phyloP scores from a whole-genome alignment of 768 basidiomycete genomes.

The Suillus sp. region DNA sequence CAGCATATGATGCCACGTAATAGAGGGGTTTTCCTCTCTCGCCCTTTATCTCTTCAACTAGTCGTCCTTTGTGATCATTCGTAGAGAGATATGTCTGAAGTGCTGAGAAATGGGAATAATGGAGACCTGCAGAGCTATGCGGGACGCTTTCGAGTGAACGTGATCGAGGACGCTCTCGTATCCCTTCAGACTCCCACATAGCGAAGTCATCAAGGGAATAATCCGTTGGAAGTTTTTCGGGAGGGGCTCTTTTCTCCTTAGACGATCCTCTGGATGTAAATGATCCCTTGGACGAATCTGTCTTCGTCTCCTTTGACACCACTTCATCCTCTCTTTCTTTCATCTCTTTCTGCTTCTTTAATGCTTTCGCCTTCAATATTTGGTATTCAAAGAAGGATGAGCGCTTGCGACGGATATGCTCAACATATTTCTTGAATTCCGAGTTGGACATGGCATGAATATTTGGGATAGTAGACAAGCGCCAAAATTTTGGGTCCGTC shows the following conservation, averaged over 20 bases:
- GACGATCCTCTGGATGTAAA: constrained; percentile 18
- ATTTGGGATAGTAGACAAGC: constrained; percentile 46
- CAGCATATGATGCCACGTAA: constrained; percentile 36
- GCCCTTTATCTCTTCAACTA: constrained; percentile 40
- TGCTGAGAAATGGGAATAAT: constrained; percentile 54
- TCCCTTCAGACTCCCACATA: constrained; percentile 24
- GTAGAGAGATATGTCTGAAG: constrained; percentile 57
- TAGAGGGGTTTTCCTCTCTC: constrained; percentile 16
- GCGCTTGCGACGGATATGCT: constrained; percentile 57
- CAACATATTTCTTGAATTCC: constrained; percentile 61
- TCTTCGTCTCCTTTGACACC: constrained; percentile 13
- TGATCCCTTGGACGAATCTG: constrained; percentile 6
- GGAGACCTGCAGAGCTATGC: constrained; percentile 62
- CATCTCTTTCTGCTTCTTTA: constrained; percentile 11
- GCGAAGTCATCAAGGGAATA: constrained; percentile 45
- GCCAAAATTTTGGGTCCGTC: constrained; percentile 22
- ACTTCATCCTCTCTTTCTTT: background rate
- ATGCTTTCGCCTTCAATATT: constrained; percentile 12
- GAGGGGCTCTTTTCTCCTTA: constrained; percentile 8
- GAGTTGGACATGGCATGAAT: constrained; percentile 58
- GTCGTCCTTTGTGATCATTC: constrained; percentile 58
- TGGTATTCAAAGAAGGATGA: constrained; percentile 53
- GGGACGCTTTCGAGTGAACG: constrained; percentile 61
- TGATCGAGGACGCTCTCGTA: constrained; percentile 23
- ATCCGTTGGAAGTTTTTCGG: constrained; percentile 6